Conservation (phyloP, 192 early-diverging fungal genomes). For the Coemansia sp. region DNA sequence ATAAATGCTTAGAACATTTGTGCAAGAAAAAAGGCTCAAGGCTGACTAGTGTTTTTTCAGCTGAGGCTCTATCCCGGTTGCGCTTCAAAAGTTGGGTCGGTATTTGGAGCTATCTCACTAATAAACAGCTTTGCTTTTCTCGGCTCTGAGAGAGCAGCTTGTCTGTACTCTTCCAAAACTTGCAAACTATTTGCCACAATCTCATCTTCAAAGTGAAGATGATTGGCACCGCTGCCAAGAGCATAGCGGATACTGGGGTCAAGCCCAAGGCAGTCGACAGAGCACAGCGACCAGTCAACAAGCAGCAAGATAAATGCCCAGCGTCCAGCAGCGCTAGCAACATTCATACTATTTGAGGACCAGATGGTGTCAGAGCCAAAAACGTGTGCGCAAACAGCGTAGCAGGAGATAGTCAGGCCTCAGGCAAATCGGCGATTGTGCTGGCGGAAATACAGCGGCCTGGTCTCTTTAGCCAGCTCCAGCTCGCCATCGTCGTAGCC, state of each 20-base stretch:
- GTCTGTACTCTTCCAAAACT: too few species aligned
- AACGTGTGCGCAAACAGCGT: not conserved
- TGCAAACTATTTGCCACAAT: too few species aligned
- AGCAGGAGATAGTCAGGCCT: not conserved
- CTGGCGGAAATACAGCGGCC: constrained; percentile 2
- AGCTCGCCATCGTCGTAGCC: not conserved
- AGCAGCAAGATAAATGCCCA: not conserved
- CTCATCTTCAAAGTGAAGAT: not conserved
- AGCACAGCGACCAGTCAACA: constrained; percentile 15
- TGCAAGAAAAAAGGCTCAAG: too few species aligned
- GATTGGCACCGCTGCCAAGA: not conserved
- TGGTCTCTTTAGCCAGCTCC: not conserved
- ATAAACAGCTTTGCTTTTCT: too few species aligned
- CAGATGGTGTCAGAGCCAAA: not conserved
- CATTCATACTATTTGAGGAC: not conserved
- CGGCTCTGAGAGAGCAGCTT: too few species aligned
- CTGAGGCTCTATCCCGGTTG: too few species aligned
- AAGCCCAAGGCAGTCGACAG: constrained; percentile 1
- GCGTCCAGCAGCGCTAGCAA: not conserved
- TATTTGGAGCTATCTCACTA: too few species aligned
- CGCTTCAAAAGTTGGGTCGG: too few species aligned
- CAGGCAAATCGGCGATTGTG: constrained; percentile 13
- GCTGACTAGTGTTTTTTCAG: too few species aligned
- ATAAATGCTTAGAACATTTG: too few species aligned
- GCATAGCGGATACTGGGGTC: constrained; percentile 1